Percentiles rank a stretch among this genome's conserved stretches.
Conservation (phyloP, 371 early-diverging fungal species). For the Mortierella sp. region DNA sequence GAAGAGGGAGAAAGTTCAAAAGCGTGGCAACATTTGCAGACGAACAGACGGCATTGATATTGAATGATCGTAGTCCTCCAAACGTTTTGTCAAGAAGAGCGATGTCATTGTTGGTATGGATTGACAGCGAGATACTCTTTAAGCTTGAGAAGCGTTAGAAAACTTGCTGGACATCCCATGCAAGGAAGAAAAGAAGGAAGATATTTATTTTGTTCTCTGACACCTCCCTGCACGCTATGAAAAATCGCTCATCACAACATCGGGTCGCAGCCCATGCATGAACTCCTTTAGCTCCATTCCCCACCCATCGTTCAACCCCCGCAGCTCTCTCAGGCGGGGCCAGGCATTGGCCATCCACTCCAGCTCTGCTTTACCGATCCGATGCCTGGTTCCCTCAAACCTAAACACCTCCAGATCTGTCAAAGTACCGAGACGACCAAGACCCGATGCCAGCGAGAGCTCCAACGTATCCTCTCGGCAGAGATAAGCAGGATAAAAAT, state of each 20-base stretch:
- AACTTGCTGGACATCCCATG: no score
- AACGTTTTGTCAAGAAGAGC: no score
- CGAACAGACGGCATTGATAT: no score
- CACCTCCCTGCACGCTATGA: neutral
- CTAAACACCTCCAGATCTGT: neutral
- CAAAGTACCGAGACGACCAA: neutral
- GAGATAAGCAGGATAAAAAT: neutral
- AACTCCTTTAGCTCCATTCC: neutral
- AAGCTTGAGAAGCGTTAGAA: no score
- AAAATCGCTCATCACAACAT: neutral
- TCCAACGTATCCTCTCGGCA: neutral
- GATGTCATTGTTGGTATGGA: no score
- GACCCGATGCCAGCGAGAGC: neutral
- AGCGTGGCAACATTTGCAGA: no score
- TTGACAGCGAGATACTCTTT: no score
- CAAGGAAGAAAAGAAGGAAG: neutral
- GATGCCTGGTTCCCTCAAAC: neutral
- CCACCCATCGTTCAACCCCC: neutral
- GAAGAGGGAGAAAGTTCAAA: no score
- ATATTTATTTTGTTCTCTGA: no score
- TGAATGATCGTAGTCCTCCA: no score
- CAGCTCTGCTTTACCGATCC: neutral
- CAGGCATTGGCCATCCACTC: slow-evolving; percentile 1
- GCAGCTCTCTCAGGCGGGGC: neutral
- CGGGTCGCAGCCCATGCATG: neutral